Evolutionary conservation across 2,329 filamentous ascomycete species (phyloP).

Genomic region (Dryadomyces quercivorus): DNA sequence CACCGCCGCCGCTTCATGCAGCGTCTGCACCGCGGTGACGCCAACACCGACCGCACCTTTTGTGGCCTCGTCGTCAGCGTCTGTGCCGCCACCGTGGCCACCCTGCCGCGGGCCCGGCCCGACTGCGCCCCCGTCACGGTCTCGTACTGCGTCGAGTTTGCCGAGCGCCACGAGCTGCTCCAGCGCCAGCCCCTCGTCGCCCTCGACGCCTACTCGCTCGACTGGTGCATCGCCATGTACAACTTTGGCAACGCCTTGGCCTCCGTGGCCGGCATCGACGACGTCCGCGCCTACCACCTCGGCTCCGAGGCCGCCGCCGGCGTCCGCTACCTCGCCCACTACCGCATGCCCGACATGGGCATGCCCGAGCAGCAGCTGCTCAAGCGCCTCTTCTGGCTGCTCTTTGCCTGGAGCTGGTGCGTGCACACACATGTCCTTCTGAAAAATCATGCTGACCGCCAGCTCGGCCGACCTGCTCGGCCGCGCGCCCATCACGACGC

Average conservation of each 20-base stretch:
- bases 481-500: neutral
- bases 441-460: too few species aligned
- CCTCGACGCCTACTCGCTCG: slow-evolving; percentile 16
- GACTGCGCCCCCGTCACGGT: slow-evolving; percentile 13
- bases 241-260: slow-evolving; percentile 18
- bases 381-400: slow-evolving; percentile 22
- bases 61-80: slow-evolving; percentile 22
- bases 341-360: slow-evolving; percentile 14
- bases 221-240: slow-evolving; percentile 25
- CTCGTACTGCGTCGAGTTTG: slow-evolving; percentile 15
- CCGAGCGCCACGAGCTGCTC: slow-evolving; percentile 17
- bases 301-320: slow-evolving; percentile 17
- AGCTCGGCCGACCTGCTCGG: neutral
- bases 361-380: slow-evolving; percentile 19
- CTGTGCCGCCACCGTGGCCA: slow-evolving; percentile 22
- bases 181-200: slow-evolving; percentile 3
- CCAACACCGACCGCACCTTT: slow-evolving; percentile 17
- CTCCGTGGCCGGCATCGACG: slow-evolving; percentile 7
- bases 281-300: slow-evolving; percentile 8
- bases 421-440: too few species aligned
- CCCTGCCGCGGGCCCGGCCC: slow-evolving; percentile 18
- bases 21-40: slow-evolving; percentile 16
- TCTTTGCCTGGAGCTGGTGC: slow-evolving; percentile 16
- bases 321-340: slow-evolving; percentile 18
- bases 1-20: slow-evolving; percentile 19